These are phyloP conservation scores for Colletotrichum shisoi DNA, from an alignment of 2,329 filamentous ascomycete species.

Conservation along the genomic window DNA sequence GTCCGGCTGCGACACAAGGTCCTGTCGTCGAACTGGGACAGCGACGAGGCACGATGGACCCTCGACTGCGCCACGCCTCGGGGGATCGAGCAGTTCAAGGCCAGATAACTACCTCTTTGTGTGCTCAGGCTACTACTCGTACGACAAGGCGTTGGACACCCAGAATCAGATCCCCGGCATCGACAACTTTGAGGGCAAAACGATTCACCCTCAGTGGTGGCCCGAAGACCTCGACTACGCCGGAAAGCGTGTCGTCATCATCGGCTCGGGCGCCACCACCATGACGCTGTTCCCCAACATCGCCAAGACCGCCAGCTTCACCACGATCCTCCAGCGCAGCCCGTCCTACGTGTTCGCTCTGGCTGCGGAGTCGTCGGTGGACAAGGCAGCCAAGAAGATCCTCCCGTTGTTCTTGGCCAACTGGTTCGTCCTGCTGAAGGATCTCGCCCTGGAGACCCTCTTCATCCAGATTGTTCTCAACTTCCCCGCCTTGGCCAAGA, in stretches of 20 bases:
- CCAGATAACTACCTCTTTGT: constrained; percentile 68
- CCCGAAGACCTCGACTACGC: constrained; percentile 71
- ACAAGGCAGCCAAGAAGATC: constrained; percentile 51
- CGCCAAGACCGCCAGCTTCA: constrained; percentile 67
- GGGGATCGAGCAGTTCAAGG: constrained; percentile 45
- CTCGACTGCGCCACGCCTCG: constrained; percentile 53
- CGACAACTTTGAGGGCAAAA: constrained; percentile 68
- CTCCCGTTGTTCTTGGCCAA: constrained; percentile 59
- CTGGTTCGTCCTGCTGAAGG: constrained; percentile 59
- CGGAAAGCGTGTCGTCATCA: constrained; percentile 73
- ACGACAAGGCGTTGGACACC: constrained; percentile 66
- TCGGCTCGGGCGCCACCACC: constrained; percentile 82
- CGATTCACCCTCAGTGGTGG: constrained; percentile 80
- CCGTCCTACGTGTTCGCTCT: constrained; percentile 73
- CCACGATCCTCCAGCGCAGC: constrained; percentile 83
- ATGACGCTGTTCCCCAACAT: constrained; percentile 78
- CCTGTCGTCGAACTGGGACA: constrained; percentile 61
- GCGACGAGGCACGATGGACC: constrained; percentile 64
- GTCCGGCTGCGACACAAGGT: constrained; percentile 63
- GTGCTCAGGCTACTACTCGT: constrained; percentile 75
- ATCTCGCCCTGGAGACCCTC: constrained; percentile 56
- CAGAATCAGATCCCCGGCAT: constrained; percentile 74
- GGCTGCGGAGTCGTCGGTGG: constrained; percentile 51
- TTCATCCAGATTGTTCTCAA: constrained; percentile 60
- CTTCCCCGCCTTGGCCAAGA: constrained; percentile 61